Percentiles rank a stretch among this genome's conserved stretches.
Conservation (phyloP, 345 rosid genomes). For the Citrus australasica region DNA sequence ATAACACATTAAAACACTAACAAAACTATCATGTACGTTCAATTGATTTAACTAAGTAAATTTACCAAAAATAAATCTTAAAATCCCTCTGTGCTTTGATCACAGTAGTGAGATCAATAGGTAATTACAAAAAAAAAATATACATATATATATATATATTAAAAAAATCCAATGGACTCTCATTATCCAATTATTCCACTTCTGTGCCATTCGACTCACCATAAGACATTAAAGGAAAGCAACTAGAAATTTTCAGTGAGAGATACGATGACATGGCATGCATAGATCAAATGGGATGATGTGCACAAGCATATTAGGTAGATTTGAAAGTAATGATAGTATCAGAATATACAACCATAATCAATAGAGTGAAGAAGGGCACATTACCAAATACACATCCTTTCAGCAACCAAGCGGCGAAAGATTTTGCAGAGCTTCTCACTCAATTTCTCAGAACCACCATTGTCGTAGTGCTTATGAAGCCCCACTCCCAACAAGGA, state of each 20-base stretch:
- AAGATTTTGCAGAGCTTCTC: conserved; percentile 7
- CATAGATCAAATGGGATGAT: conserved; percentile 11
- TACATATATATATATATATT: not conserved
- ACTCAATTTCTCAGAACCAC: conserved; percentile 3
- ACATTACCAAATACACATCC: conserved; percentile 8
- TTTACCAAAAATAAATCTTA: not conserved
- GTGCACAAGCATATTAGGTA: not conserved
- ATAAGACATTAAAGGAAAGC: not conserved
- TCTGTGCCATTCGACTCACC: not conserved
- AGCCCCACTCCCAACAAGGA: not conserved
- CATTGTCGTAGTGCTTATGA: not conserved
- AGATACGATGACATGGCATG: conserved; percentile 4
- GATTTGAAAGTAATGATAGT: not conserved
- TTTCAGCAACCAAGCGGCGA: not conserved
- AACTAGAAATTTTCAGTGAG: not conserved
- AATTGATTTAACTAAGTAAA: not conserved
- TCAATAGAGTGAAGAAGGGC: not conserved
- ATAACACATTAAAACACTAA: not conserved
- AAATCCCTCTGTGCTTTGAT: not conserved
- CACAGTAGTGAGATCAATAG: not conserved
- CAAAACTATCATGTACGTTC: not conserved
- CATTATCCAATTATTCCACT: not conserved
- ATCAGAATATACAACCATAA: not conserved
- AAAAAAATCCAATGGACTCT: not conserved
- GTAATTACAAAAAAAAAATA: not conserved